Percentiles rank a stretch among this genome's conserved stretches.
These are phyloP conservation scores for Colletotrichum sojae DNA, from an alignment of 2,329 filamentous ascomycete genomes.

Conservation along the genomic window DNA sequence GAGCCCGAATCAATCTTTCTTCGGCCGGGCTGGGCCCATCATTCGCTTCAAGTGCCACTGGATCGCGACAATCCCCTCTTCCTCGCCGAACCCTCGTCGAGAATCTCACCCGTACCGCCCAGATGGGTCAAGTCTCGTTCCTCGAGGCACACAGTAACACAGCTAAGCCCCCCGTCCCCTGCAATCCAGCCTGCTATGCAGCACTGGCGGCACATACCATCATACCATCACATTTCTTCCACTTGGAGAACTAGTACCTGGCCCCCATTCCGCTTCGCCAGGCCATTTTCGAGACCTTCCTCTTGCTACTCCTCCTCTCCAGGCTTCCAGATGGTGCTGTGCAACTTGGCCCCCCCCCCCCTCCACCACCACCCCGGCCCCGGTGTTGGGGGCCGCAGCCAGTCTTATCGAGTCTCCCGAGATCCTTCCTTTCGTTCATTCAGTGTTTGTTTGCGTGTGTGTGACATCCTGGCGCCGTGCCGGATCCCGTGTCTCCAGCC, in stretches of 20 bases:
- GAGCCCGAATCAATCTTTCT: neutral
- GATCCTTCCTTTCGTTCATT: slow-evolving; percentile 1
- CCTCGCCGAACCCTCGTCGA: slow-evolving; percentile 4
- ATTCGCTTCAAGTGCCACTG: neutral
- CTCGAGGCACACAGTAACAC: slow-evolving; percentile 31
- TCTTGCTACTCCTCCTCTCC: slow-evolving; percentile 2
- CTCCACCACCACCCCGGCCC: neutral
- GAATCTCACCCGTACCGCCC: slow-evolving; percentile 7
- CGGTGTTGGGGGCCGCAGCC: slow-evolving; percentile 7
- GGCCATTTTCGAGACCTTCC: slow-evolving; percentile 31
- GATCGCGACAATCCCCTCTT: neutral
- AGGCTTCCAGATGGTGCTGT: slow-evolving; percentile 32
- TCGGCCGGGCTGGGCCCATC: neutral
- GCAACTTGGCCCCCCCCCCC: neutral
- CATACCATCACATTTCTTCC: slow-evolving; percentile 17
- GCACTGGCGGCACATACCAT: slow-evolving; percentile 4
- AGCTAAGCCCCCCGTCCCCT: slow-evolving; percentile 32
- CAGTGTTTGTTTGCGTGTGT: neutral
- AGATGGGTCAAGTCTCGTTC: slow-evolving; percentile 13
- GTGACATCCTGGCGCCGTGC: slow-evolving; percentile 32
- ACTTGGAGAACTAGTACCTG: slow-evolving; percentile 18
- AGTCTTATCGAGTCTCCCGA: slow-evolving; percentile 15
- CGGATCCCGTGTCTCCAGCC: slow-evolving; percentile 20
- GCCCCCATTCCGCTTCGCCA: slow-evolving; percentile 22
- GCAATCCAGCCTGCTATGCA: slow-evolving; percentile 18